A percentile compares a stretch with the other conserved stretches of the same genome.
These are phyloP conservation scores for Rickenella mellea DNA, from an alignment of 768 basidiomycete genomes.

Conservation along the genomic window DNA sequence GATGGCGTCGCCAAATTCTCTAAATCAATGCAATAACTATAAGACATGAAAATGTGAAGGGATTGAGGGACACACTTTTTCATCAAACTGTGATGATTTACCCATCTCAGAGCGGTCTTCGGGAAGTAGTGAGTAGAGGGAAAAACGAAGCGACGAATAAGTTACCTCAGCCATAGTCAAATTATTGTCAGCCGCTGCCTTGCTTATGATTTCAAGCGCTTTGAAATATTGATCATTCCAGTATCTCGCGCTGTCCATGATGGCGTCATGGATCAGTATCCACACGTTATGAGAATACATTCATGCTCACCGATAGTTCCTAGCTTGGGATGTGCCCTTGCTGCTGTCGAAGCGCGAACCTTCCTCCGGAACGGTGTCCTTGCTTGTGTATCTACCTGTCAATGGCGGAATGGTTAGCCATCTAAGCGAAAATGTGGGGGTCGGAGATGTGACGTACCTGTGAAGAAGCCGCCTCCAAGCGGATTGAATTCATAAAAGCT, in stretches of 20 bases:
- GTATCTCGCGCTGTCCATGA: conserved; percentile 26
- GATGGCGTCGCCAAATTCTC: conserved; percentile 18
- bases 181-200: conserved; percentile 19
- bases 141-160: too few species aligned
- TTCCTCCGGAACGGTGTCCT: conserved; percentile 6
- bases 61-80: conserved; percentile 8
- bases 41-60: background rate
- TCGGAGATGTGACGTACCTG: background rate
- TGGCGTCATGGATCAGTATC: conserved; percentile 5
- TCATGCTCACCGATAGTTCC: background rate
- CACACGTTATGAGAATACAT: background rate
- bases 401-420: conserved; percentile 16
- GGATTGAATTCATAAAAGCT: conserved; percentile 23
- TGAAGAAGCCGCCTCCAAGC: conserved; percentile 8
- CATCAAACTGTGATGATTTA: conserved; percentile 29
- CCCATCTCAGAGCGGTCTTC: conserved; percentile 26
- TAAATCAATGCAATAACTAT: background rate
- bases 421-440: background rate
- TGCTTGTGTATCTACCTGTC: conserved; percentile 10
- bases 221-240: conserved; percentile 21
- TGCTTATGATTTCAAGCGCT: conserved; percentile 20
- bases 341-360: conserved; percentile 17
- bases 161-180: conserved; percentile 27
- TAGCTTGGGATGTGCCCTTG: conserved; percentile 10
- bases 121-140: background rate